A percentile compares a stretch with the other conserved stretches of the same genome.
Conservation (phyloP, 257 asterid genomes). For the Voacanga thouarsii region DNA sequence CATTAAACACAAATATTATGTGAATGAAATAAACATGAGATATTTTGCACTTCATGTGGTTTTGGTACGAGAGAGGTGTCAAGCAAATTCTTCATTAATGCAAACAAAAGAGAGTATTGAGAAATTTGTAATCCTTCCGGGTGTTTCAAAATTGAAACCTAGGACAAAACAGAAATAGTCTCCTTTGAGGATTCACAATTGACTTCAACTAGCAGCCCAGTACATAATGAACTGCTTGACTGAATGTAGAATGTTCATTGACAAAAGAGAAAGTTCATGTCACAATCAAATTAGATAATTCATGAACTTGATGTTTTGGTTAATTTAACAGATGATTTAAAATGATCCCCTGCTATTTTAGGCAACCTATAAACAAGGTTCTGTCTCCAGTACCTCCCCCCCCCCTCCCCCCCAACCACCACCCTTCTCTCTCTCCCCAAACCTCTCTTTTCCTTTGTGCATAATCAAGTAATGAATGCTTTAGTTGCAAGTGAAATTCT, state of each 20-base stretch:
- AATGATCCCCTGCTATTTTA: not conserved
- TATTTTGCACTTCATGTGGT: not conserved
- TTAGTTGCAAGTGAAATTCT: not conserved
- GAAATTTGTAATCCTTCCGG: not conserved
- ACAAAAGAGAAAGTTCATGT: not conserved
- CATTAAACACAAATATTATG: conserved; percentile 1
- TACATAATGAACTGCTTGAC: not conserved
- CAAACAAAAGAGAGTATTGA: not conserved
- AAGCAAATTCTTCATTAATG: not conserved
- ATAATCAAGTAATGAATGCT: too few species aligned
- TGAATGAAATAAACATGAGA: not conserved
- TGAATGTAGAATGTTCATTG: not conserved
- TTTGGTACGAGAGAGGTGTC: not conserved
- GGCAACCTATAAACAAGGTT: too few species aligned
- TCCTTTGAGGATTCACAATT: not conserved
- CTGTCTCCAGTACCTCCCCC: too few species aligned
- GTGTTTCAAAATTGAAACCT: not conserved
- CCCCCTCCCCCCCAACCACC: not conserved
- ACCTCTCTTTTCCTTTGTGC: not conserved
- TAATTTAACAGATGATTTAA: not conserved
- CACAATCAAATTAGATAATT: not conserved
- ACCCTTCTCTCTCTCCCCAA: not conserved
- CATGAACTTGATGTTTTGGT: not conserved
- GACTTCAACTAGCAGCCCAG: not conserved
- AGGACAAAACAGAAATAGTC: not conserved